Evolutionary conservation across 2,329 filamentous ascomycete species (phyloP), one percentile per base, ranked within the genome.

Genomic region (Penicillium concentricum): DNA sequence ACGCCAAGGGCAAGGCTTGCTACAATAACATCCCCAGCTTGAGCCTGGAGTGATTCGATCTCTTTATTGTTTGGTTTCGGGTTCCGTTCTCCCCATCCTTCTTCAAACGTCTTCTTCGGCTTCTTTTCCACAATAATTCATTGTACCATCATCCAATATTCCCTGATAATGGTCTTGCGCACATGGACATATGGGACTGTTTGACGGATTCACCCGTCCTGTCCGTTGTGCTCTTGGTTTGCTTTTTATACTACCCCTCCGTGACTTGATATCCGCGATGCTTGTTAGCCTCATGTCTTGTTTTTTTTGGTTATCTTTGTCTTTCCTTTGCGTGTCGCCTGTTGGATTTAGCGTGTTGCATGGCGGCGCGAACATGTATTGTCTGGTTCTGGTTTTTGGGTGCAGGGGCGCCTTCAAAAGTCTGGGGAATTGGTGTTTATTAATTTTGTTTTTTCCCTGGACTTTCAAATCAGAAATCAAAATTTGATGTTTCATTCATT

Each of bases 1-100:
- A 64, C 18, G 60, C 61, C 15, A 56, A 65, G 22, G 56, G 61
- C 43, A 53, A 53, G 7, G 37, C 28, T 3, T 30, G 26, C n/a
- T 59, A 49, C 20, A 60, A 62, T 38, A 59, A 65, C n/a, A 63
- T 67, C 26, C 56, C 60, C 20, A 59, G 52, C n/a, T 34, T 67
- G 47, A 63, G 54, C 34, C 52, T 67, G 22, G 64, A 65, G 60
- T 64, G 49, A 59, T 54, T 34, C 12, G 16, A 20, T 4, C 16
- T 28, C 16, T 10, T 24, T 5, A 18, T 41, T 30, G 15, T 24
- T 32, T 18, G 3, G 8, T 50, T 50, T 22, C 15, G 3, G 47
- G 18, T 7, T 24, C 2, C 26, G 1, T 22, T 15, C 18, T 30
- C 10, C 2, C 2, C 18, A 30, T 44, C n/a, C 3, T 18, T 34